Percentiles rank a stretch among this genome's conserved stretches.
phyloP scores from a whole-genome alignment of 495 filamentous ascomycete genomes.

The Penicilliopsis zonata region DNA sequence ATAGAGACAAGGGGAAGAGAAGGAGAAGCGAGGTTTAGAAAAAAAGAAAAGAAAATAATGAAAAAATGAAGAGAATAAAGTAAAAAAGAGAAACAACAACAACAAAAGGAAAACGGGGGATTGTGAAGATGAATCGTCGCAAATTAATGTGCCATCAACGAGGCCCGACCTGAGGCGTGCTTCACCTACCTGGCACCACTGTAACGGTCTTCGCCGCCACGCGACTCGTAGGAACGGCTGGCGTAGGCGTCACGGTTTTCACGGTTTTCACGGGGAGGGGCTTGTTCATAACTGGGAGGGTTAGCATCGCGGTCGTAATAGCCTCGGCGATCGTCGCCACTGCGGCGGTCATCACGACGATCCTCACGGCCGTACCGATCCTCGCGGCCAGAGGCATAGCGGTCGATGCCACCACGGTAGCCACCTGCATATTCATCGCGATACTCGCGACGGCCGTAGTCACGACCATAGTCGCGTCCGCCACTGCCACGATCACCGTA shows the following conservation, averaged over 20 bases:
- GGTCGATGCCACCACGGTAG: conserved; percentile 47
- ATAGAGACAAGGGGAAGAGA: conserved; percentile 3
- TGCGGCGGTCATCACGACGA: conserved; percentile 35
- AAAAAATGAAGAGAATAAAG: conserved; percentile 7
- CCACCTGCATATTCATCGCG: conserved; percentile 35
- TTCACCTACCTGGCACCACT: conserved; percentile 29
- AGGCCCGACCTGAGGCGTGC: conserved; percentile 3
- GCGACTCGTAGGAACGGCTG: conserved; percentile 40
- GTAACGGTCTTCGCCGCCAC: conserved; percentile 35
- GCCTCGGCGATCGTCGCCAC: conserved; percentile 22
- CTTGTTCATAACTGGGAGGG: conserved; percentile 36
- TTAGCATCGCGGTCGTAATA: conserved; percentile 32
- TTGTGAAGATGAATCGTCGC: conserved; percentile 1
- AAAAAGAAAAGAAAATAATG: conserved; percentile 5
- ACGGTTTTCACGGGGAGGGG: conserved; percentile 48
- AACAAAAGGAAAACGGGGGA: conserved; percentile 4
- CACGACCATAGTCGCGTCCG: conserved; percentile 41
- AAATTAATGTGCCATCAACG: conserved; percentile 7
- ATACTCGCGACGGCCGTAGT: conserved; percentile 41
- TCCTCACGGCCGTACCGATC: conserved; percentile 57
- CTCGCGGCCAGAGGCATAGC: conserved; percentile 52
- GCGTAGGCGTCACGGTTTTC: conserved; percentile 51
- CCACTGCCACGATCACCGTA: conserved; percentile 48
- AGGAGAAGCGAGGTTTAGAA: conserved; percentile 1
- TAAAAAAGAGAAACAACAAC: conserved; percentile 6